phyloP scores from a whole-genome alignment of 441 rosid species.

The Kokia cookei region DNA sequence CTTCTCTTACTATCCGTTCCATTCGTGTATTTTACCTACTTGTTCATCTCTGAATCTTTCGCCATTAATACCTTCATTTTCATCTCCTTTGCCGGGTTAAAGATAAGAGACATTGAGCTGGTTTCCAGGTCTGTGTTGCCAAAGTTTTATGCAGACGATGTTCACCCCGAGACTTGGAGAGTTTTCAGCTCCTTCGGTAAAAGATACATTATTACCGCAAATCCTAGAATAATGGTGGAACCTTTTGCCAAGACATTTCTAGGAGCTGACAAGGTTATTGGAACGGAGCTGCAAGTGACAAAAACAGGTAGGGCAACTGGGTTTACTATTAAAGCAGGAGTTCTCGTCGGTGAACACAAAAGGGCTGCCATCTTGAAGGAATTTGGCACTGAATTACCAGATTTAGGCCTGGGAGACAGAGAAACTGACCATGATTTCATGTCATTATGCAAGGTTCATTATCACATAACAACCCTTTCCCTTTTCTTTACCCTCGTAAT shows the following conservation, averaged over 20 bases:
- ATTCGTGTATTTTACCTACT: conserved; percentile 52
- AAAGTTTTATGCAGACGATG: conserved; percentile 77
- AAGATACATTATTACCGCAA: conserved; percentile 66
- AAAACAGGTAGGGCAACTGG: conserved; percentile 80
- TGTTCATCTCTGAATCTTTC: conserved; percentile 58
- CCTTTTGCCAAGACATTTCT: conserved; percentile 64
- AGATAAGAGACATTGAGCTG: conserved; percentile 60
- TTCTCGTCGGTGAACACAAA: conserved; percentile 59
- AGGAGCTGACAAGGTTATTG: conserved; percentile 80
- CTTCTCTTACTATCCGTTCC: conserved; percentile 62
- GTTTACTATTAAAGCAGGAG: conserved; percentile 54
- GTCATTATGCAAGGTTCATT: conserved; percentile 80
- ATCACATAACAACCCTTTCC: neutral
- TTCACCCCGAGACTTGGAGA: conserved; percentile 74
- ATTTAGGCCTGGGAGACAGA: conserved; percentile 78
- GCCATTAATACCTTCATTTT: conserved; percentile 62
- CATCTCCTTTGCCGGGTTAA: conserved; percentile 67
- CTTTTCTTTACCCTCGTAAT: neutral
- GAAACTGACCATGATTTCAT: conserved; percentile 69
- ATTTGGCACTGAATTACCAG: conserved; percentile 57
- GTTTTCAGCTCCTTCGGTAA: conserved; percentile 77
- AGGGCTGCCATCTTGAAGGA: conserved; percentile 58
- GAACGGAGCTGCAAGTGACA: conserved; percentile 64
- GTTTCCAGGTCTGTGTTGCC: conserved; percentile 80
- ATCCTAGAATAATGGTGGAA: conserved; percentile 49